Evolutionary conservation across 1,284 basidiomycete species (phyloP).

Genomic region (Cystobasidium sp.): DNA sequence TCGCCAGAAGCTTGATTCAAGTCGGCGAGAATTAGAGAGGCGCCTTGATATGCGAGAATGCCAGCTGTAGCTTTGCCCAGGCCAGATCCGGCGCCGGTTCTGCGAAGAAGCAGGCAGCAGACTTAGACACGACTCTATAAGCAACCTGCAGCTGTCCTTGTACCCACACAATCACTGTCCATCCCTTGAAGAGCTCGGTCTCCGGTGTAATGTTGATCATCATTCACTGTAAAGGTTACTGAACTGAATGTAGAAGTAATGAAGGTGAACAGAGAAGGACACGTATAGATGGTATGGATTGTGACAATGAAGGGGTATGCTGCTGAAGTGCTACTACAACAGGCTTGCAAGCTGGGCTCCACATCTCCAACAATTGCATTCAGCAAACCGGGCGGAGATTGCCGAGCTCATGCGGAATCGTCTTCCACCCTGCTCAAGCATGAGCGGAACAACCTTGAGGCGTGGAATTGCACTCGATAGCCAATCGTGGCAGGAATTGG

Average conservation of each 20-base stretch:
- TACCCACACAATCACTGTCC: conserved; percentile 41
- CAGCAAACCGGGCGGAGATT: too few species aligned
- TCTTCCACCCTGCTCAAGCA: too few species aligned
- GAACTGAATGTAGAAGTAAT: neutral
- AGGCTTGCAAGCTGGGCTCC: too few species aligned
- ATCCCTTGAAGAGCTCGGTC: conserved; percentile 36
- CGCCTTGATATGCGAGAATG: conserved; percentile 41
- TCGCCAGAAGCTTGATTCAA: conserved; percentile 31
- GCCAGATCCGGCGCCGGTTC: conserved; percentile 41
- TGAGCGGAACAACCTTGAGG: too few species aligned
- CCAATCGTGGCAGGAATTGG: too few species aligned
- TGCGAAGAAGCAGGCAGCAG: neutral
- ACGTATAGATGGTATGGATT: neutral
- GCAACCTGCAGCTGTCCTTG: too few species aligned
- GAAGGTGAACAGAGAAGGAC: neutral
- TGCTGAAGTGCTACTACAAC: too few species aligned
- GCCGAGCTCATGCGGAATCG: too few species aligned
- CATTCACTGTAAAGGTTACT: neutral
- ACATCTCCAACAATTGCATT: too few species aligned
- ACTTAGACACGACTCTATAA: neutral
- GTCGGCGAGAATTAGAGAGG: conserved; percentile 32
- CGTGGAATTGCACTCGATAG: too few species aligned
- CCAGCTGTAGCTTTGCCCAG: conserved; percentile 36
- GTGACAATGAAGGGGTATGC: too few species aligned
- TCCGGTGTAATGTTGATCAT: conserved; percentile 40